Percentiles rank a stretch among this genome's conserved stretches.
phyloP scores from a whole-genome alignment of 768 basidiomycete genomes.

The Mycena galericulata region DNA sequence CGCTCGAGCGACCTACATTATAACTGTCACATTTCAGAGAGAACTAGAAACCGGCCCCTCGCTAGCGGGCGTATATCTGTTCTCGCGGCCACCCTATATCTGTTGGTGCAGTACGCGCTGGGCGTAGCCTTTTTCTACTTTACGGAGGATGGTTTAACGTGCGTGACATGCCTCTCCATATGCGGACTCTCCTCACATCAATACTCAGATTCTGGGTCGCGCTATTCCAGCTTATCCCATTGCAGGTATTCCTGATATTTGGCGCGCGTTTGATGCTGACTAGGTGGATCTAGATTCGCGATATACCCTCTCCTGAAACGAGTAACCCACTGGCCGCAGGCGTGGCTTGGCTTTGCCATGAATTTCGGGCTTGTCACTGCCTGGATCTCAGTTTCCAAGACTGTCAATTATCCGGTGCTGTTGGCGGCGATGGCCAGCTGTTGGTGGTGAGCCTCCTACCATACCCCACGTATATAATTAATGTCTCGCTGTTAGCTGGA shows the following conservation, averaged over 20 bases:
- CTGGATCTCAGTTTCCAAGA: constrained; percentile 56
- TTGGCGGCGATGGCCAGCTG: constrained; percentile 52
- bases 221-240: constrained; percentile 58
- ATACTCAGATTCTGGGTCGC: constrained; percentile 53
- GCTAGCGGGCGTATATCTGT: constrained; percentile 63
- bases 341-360: constrained; percentile 71
- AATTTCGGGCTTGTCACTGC: constrained; percentile 65
- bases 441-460: constrained; percentile 52
- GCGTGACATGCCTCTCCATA: constrained; percentile 27
- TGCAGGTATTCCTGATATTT: constrained; percentile 45
- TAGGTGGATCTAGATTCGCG: constrained; percentile 48
- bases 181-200: constrained; percentile 12
- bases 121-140: constrained; percentile 55
- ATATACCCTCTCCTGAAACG: constrained; percentile 69
- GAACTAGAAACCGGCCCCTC: constrained; percentile 61
- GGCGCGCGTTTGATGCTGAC: not conserved
- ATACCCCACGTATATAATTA: constrained; percentile 17
- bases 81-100: constrained; percentile 52
- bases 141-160: constrained; percentile 50
- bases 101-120: constrained; percentile 54
- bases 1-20: not conserved
- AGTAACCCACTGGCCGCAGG: constrained; percentile 70
- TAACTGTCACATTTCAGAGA: constrained; percentile 49
- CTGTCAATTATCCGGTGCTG: constrained; percentile 48
- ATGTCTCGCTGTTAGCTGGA: constrained; percentile 21